Evolutionary conservation across 1,139 yeast genomes (phyloP).

Genomic region (Petasospora fabianii): DNA sequence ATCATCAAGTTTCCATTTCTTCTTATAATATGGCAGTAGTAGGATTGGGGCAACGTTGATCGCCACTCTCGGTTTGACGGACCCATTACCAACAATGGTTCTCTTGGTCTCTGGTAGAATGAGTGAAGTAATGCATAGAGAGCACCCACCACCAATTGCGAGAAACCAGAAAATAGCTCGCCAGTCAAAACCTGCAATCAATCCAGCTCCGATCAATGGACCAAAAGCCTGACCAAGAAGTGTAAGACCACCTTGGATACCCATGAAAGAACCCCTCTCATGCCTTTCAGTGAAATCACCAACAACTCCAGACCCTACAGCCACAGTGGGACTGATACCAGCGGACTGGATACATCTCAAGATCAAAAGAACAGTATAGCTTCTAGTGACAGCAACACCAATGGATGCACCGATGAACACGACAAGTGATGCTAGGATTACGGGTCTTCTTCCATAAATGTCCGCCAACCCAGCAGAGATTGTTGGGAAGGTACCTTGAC

Average conservation of each 20-base stretch:
- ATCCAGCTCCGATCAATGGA: slow-evolving; percentile 67
- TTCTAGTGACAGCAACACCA: slow-evolving; percentile 55
- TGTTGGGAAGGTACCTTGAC: slow-evolving; percentile 70
- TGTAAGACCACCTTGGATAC: slow-evolving; percentile 59
- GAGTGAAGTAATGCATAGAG: slow-evolving; percentile 36
- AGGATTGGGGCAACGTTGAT: slow-evolving; percentile 44
- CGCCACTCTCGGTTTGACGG: slow-evolving; percentile 41
- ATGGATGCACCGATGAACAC: slow-evolving; percentile 55
- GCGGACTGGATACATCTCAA: slow-evolving; percentile 66
- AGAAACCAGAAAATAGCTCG: slow-evolving; percentile 74
- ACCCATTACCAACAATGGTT: slow-evolving; percentile 64
- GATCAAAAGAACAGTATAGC: slow-evolving; percentile 50
- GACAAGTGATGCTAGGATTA: slow-evolving; percentile 47
- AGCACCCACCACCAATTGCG: slow-evolving; percentile 52
- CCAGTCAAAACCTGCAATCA: slow-evolving; percentile 64
- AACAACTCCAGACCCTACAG: slow-evolving; percentile 61
- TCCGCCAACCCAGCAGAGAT: slow-evolving; percentile 66
- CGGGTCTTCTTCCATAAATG: slow-evolving; percentile 64
- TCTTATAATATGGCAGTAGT: slow-evolving; percentile 21
- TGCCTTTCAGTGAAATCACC: slow-evolving; percentile 62
- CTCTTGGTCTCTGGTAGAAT: slow-evolving; percentile 72
- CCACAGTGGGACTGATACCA: slow-evolving; percentile 69
- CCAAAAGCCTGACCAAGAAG: slow-evolving; percentile 77
- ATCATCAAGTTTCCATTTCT: slow-evolving; percentile 29
- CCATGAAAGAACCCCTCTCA: slow-evolving; percentile 64